Percentiles rank a stretch among this genome's conserved stretches.
phyloP scores from a whole-genome alignment of 331 rosid species.

The Malus hybrid region DNA sequence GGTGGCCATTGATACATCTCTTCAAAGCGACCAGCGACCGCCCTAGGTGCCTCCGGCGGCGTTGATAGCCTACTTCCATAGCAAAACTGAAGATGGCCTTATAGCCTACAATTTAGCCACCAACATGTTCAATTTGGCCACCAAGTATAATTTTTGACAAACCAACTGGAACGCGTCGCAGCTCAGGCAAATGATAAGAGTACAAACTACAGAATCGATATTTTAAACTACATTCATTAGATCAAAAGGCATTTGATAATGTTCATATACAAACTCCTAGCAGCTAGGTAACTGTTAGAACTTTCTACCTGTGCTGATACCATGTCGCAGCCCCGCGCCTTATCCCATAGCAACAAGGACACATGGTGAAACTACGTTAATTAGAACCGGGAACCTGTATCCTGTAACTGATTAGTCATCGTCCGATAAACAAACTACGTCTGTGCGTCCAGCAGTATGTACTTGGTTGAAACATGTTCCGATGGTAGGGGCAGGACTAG shows the following conservation, averaged over 20 bases:
- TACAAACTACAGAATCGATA: background rate
- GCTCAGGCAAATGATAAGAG: background rate
- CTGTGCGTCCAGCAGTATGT: constrained; percentile 11
- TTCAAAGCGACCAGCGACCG: too few relatives aligned
- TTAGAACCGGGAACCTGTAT: background rate
- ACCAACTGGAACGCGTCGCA: too few relatives aligned
- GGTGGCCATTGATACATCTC: too few relatives aligned
- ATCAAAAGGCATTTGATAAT: background rate
- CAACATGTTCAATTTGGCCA: too few relatives aligned
- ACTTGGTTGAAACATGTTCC: constrained; percentile 20
- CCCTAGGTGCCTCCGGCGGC: too few relatives aligned
- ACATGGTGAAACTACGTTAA: too few relatives aligned
- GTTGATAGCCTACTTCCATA: too few relatives aligned
- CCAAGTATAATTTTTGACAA: too few relatives aligned
- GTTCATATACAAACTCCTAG: background rate
- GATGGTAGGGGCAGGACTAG: constrained; percentile 8
- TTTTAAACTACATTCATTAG: background rate
- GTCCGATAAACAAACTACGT: constrained; percentile 73
- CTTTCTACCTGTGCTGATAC: background rate
- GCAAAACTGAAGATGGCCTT: too few relatives aligned
- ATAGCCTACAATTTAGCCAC: too few relatives aligned
- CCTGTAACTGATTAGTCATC: constrained; percentile 42
- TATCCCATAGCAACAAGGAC: background rate
- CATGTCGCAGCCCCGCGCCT: background rate
- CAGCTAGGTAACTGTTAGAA: background rate